Base-by-base conservation (phyloP, 768 basidiomycete genomes). In the Gymnopilus dilepis region DNA sequence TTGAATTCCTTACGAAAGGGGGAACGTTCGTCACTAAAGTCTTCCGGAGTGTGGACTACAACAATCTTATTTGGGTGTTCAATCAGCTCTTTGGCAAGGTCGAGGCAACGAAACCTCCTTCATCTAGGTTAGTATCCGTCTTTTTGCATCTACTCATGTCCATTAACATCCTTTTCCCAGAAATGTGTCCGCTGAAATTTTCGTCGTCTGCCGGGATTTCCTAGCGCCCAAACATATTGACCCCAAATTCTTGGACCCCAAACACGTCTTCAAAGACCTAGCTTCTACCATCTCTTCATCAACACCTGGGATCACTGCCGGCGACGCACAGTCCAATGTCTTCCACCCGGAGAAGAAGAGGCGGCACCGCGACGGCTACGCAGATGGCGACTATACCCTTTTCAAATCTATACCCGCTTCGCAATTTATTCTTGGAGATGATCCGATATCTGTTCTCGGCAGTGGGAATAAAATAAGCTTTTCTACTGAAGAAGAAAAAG, bases 131-230 rank as follows among this genome's bases (percentile, higher is more conserved):
- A 69, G 76, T 62, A 21, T 47, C 7, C 31, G 40, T 21, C 40
- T 48, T 34, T 17, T 28, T 51, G 31, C 12, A 7, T 51, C 40
- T 30, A 40, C 56, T 43, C 56, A 31, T 31, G 28, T 41, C 7
- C 52, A 26, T n/a, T 19, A 50, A 66, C 59, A 56, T n/a, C 21
- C 40, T 38, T 54, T 34, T 38, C n/a, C 12, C 66, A 96, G 96
- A 79, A 98, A 97, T 78, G 97, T 99, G 43, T 99, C 97, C 43
- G 97, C 97, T 12, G 97, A 99, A 77, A 99, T 99, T 72, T 99
- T 99, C 82, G 97, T 99, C 68, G 94, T 98, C 52, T 99, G 97
- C 76, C 90, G 90, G 59, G 94, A 93, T 60, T 99, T 94, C 78
- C 84, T 94, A 59, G 95, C 96, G 8, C 97, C 97, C 2, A 95